Percentiles rank a stretch among this genome's conserved stretches.
Evolutionary conservation across 2,329 filamentous ascomycete genomes (phyloP).

Genomic region (Colletotrichum spinosum): DNA sequence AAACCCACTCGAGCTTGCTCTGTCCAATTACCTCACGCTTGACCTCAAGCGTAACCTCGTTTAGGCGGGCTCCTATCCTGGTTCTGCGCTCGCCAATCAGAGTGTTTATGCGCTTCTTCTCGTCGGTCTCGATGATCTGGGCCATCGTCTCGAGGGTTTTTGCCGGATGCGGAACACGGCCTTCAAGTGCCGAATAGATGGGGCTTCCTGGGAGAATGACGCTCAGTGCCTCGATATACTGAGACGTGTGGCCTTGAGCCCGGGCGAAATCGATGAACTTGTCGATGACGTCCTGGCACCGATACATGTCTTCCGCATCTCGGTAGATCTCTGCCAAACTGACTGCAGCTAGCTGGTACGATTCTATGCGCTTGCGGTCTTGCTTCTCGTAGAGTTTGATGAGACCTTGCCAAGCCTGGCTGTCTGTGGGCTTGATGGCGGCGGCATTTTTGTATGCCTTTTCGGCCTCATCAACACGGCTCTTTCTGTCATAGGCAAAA

Average conservation of each 20-base stretch:
- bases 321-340: slow-evolving; percentile 81
- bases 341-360: slow-evolving; percentile 80
- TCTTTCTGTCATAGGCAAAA: slow-evolving; percentile 83
- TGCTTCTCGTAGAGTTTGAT: slow-evolving; percentile 88
- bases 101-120: slow-evolving; percentile 89
- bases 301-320: slow-evolving; percentile 72
- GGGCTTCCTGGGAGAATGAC: slow-evolving; percentile 83
- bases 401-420: slow-evolving; percentile 92
- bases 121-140: slow-evolving; percentile 85
- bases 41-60: slow-evolving; percentile 86
- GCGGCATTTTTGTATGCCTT: slow-evolving; percentile 80
- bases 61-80: slow-evolving; percentile 84
- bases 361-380: slow-evolving; percentile 73
- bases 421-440: slow-evolving; percentile 76
- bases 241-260: slow-evolving; percentile 75
- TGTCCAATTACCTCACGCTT: slow-evolving; percentile 84
- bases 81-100: slow-evolving; percentile 91
- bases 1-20: slow-evolving; percentile 84
- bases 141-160: slow-evolving; percentile 86
- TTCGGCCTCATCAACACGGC: slow-evolving; percentile 78
- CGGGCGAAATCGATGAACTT: slow-evolving; percentile 83
- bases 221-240: slow-evolving; percentile 81
- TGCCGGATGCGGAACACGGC: slow-evolving; percentile 81
- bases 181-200: slow-evolving; percentile 86
- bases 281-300: slow-evolving; percentile 76